Base-by-base conservation (phyloP, 2,329 filamentous ascomycete genomes). In the Dothidotthia symphoricarpi region DNA sequence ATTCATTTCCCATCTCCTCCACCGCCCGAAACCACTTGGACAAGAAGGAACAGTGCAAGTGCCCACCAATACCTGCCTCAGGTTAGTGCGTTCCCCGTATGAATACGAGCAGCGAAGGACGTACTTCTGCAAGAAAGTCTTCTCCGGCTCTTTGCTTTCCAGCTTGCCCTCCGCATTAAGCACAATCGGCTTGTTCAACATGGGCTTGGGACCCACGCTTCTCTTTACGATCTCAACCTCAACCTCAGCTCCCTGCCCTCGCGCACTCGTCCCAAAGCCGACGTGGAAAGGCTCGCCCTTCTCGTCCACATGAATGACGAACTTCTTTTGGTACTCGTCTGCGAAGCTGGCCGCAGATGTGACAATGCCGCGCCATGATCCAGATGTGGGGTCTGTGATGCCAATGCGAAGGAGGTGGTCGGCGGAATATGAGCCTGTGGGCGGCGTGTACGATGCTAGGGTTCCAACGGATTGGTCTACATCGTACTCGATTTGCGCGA, bases 141-240 rank as follows among this genome's bases (percentile, higher is more conserved):
- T 75, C 55, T 76, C 69, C 7, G 64, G 64, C 54, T 72, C 70
- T 47, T 70, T 63, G 14, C 43, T 56, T 4, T 64, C 69, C 33
- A 81, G 69, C 47, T 69, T 71, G 0, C 81, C 80, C 31, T 74
- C 70, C 17, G 76, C 73, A 51, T 78, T 79, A 46, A 78, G 66
- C 36, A 77, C 66, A 34, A 78, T 73, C 1, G 78, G 77, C 31
- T 73, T 78, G 42, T 79, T 75, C 54, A 75, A 47, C 4, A 63
- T 55, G 8, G 71, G 69, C 45, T 66, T 63, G 1, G 70, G 68
- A 2, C 71, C 72, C 14, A 48, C 47, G 30, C 45, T 52, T 31
- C 63, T 63, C 51, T 55, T 61, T 33, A 69, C 59, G 8, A 75
- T 60, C 41, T 70, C 67, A 10, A 74, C 64, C 12, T 61, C 61